Conservation (phyloP, 2,329 filamentous ascomycete genomes). For the Orbilia quercus region DNA sequence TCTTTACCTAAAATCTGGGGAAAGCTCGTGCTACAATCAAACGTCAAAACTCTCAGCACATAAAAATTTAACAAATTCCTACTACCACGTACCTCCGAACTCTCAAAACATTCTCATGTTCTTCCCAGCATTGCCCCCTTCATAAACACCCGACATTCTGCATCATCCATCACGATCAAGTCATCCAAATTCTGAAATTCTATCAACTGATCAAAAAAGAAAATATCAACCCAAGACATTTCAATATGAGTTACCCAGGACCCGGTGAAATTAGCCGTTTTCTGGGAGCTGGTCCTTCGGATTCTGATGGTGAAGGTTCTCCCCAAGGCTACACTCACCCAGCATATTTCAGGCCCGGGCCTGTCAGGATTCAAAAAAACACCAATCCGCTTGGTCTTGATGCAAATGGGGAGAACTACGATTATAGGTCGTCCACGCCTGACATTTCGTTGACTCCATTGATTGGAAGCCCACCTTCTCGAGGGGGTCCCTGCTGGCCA, state of each 20-base stretch:
- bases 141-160: too few relatives aligned
- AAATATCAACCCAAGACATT: conserved; percentile 17
- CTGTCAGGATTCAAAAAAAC: conserved; percentile 10
- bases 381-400: conserved; percentile 28
- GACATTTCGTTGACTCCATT: background rate
- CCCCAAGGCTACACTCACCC: conserved; percentile 40
- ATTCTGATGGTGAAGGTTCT: conserved; percentile 4
- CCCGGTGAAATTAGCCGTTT: background rate
- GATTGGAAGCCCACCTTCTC: conserved; percentile 17
- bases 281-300: background rate
- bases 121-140: too few relatives aligned
- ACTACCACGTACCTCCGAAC: background rate
- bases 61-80: background rate
- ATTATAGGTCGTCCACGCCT: conserved; percentile 12
- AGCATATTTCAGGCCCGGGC: conserved; percentile 20
- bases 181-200: too few relatives aligned
- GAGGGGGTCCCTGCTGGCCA: conserved; percentile 25
- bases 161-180: too few relatives aligned
- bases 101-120: background rate
- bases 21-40: too few relatives aligned
- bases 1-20: too few relatives aligned
- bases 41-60: background rate
- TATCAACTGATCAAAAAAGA: conserved; percentile 18
- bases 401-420: conserved; percentile 14
- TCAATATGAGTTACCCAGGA: too few relatives aligned